These are phyloP conservation scores for Cenococcum geophilum DNA, from an alignment of 495 filamentous ascomycete species.

Conservation along the genomic window DNA sequence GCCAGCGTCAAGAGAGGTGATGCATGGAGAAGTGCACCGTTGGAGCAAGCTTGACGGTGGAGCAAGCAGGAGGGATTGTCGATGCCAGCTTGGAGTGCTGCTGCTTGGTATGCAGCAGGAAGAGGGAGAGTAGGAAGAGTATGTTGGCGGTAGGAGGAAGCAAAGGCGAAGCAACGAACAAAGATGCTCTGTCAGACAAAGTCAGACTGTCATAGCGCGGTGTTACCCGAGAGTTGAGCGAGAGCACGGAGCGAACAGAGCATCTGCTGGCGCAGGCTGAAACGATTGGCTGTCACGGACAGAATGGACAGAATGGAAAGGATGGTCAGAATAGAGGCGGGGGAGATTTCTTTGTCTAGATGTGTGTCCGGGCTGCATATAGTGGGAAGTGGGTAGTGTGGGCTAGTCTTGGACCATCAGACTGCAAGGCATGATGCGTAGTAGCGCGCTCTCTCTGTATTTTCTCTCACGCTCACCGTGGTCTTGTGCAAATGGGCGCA, in stretches of 20 bases:
- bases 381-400: too few relatives aligned
- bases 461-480: too few relatives aligned
- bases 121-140: constrained; percentile 3
- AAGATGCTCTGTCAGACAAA: constrained; percentile 27
- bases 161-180: constrained; percentile 23
- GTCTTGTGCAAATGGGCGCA: too few relatives aligned
- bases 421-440: too few relatives aligned
- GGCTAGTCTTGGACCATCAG: too few relatives aligned
- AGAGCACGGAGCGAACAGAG: constrained; percentile 18
- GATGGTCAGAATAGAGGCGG: background rate
- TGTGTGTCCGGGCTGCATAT: background rate
- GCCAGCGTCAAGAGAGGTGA: constrained; percentile 19
- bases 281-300: constrained; percentile 32
- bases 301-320: background rate
- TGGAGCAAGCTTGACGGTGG: constrained; percentile 13
- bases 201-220: constrained; percentile 33
- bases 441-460: too few relatives aligned
- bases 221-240: constrained; percentile 15
- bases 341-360: background rate
- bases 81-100: constrained; percentile 6
- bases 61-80: constrained; percentile 16
- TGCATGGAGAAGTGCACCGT: constrained; percentile 29
- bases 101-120: background rate
- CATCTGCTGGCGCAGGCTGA: constrained; percentile 25
- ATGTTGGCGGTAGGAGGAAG: constrained; percentile 28